A percentile compares a stretch with the other conserved stretches of the same genome.
Evolutionary conservation across 106 monocot species (phyloP).

Genomic region (Posidonia australis): DNA sequence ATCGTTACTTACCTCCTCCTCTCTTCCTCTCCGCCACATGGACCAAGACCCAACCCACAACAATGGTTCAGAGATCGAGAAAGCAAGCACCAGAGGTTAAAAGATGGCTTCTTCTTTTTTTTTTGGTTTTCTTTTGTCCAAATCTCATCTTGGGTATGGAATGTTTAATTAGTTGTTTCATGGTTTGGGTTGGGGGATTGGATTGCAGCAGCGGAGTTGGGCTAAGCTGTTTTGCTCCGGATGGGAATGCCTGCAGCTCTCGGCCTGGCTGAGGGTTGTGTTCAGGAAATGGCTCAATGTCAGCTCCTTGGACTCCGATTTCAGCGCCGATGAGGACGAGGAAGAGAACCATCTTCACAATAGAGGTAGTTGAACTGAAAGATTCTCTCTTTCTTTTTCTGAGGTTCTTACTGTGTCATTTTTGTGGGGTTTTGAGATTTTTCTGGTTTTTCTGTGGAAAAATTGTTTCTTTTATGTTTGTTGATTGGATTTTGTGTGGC

Average conservation of each 20-base stretch:
- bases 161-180: background rate
- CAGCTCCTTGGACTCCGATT: conserved; percentile 36
- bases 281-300: conserved; percentile 79
- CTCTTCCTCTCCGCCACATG: no score
- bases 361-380: conserved; percentile 10
- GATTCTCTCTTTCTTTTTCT: background rate
- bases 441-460: no score
- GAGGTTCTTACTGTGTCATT: background rate
- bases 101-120: background rate
- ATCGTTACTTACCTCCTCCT: no score
- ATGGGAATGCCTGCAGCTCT: conserved; percentile 1
- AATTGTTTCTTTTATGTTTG: background rate
- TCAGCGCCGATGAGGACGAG: conserved; percentile 42
- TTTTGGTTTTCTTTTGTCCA: background rate
- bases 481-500: background rate
- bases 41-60: no score
- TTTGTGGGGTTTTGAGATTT: no score
- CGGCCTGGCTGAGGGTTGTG: conserved; percentile 33
- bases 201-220: background rate
- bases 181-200: background rate
- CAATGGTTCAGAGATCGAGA: no score
- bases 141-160: background rate
- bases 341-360: conserved; percentile 29
- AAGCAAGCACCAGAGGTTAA: background rate
- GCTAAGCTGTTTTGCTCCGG: background rate